A percentile compares a stretch with the other conserved stretches of the same genome.
These are phyloP conservation scores for Vigna radiata DNA, from an alignment of 306 rosid genomes.

Conservation along the genomic window DNA sequence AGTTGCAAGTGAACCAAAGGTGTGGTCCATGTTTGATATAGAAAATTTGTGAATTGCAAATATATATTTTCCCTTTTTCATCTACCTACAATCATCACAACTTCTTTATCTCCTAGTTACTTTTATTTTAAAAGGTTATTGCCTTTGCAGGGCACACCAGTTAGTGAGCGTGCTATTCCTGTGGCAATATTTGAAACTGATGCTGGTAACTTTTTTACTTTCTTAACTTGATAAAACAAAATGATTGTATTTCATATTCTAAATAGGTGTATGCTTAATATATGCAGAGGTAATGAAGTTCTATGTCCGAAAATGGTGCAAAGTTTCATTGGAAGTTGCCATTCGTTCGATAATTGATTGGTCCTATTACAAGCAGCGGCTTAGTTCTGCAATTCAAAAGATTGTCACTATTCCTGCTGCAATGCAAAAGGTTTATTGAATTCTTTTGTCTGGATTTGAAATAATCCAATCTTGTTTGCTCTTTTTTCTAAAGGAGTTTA, in stretches of 20 bases:
- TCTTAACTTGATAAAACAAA: slow-evolving; percentile 17
- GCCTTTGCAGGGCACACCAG: slow-evolving; percentile 89
- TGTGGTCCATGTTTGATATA: slow-evolving; percentile 35
- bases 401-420: slow-evolving; percentile 98
- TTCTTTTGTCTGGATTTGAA: slow-evolving; percentile 37
- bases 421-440: slow-evolving; percentile 87
- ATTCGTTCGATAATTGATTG: slow-evolving; percentile 94
- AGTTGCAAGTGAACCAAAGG: slow-evolving; percentile 98
- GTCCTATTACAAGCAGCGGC: slow-evolving; percentile 98
- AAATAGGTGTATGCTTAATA: slow-evolving; percentile 35
- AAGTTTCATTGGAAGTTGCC: slow-evolving; percentile 87
- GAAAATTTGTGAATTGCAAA: slow-evolving; percentile 23
- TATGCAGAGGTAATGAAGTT: slow-evolving; percentile 88
- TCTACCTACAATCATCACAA: slow-evolving; percentile 33
- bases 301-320: slow-evolving; percentile 97
- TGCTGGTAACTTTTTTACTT: slow-evolving; percentile 61
- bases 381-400: slow-evolving; percentile 93
- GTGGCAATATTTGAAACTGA: slow-evolving; percentile 98
- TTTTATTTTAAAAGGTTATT: slow-evolving; percentile 19
- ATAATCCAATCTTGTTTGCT: slow-evolving; percentile 30
- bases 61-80: slow-evolving; percentile 20
- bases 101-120: slow-evolving; percentile 33
- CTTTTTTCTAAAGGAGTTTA: slow-evolving; percentile 39
- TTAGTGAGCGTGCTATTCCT: slow-evolving; percentile 99
- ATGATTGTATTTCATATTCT: slow-evolving; percentile 36